These are phyloP conservation scores for Thinopyrum elongatum DNA, from an alignment of 176 grass and related monocot species.

Conservation along the genomic window DNA sequence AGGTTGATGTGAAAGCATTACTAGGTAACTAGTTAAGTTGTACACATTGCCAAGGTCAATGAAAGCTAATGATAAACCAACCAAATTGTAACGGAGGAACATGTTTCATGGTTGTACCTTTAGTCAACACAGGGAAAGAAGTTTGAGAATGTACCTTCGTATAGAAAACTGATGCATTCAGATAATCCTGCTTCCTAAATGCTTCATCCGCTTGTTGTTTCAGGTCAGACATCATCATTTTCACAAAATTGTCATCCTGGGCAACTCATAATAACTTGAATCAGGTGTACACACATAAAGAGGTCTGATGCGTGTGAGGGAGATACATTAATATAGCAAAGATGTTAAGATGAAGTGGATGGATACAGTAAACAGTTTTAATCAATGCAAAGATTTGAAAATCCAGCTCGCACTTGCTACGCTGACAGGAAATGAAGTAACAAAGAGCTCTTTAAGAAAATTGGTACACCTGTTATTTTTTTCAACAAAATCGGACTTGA, in stretches of 20 bases:
- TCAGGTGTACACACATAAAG: neutral
- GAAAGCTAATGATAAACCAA: neutral
- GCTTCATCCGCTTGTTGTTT: too few species aligned
- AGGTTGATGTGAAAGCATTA: neutral
- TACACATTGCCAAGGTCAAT: neutral
- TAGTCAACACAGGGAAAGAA: neutral
- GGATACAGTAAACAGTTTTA: neutral
- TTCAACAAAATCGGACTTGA: too few species aligned
- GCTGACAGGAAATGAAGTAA: neutral
- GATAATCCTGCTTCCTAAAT: constrained; percentile 28
- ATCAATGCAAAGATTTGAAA: neutral
- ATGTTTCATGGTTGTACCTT: neutral
- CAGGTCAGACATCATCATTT: constrained; percentile 18
- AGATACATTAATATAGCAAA: neutral
- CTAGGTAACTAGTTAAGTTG: neutral
- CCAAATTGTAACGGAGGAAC: neutral
- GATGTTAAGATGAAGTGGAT: neutral
- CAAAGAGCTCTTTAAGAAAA: neutral
- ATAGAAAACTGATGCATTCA: constrained; percentile 20
- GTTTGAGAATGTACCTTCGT: neutral
- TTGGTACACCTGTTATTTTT: neutral
- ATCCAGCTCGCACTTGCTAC: neutral
- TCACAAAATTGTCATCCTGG: constrained; percentile 25
- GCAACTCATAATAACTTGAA: neutral
- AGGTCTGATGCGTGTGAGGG: neutral